These are phyloP conservation scores for Phytophthora quininea DNA, from an alignment of 352 stramenopile genomes.

Conservation along the genomic window DNA sequence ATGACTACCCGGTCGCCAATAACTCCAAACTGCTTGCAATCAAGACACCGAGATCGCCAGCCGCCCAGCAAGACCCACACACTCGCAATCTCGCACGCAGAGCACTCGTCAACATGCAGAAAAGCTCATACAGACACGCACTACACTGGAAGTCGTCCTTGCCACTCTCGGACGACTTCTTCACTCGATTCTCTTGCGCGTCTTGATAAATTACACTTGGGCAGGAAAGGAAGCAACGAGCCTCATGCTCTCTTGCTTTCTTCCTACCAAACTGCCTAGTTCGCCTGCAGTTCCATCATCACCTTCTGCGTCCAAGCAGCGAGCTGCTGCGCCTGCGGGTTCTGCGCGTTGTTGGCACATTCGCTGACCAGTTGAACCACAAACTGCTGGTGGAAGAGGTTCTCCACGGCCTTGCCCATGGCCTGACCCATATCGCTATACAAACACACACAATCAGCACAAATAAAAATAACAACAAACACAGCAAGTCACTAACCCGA, in stretches of 20 bases:
- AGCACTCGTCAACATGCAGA: conserved; percentile 33
- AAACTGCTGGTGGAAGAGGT: conserved; percentile 71
- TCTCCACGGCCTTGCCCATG: conserved; percentile 69
- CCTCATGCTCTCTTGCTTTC: conserved; percentile 28
- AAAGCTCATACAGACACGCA: conserved; percentile 14
- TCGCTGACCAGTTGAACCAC: conserved; percentile 78
- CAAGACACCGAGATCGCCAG: background rate
- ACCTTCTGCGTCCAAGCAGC: conserved; percentile 81
- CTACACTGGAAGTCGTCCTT: background rate
- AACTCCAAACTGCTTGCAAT: conserved; percentile 4
- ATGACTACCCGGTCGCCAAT: conserved; percentile 10
- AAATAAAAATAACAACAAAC: background rate
- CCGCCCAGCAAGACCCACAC: conserved; percentile 25
- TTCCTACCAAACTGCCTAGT: conserved; percentile 33
- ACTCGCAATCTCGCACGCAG: conserved; percentile 18
- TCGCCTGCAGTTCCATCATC: conserved; percentile 65
- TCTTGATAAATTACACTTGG: conserved; percentile 35
- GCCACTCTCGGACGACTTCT: background rate
- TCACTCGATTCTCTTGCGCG: conserved; percentile 10
- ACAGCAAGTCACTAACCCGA: conserved; percentile 84
- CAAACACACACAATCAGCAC: conserved; percentile 21
- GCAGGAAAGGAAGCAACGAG: conserved; percentile 5
- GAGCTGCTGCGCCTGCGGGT: conserved; percentile 73
- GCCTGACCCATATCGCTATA: conserved; percentile 83
- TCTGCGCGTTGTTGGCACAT: conserved; percentile 64